Conservation (phyloP, 257 asterid genomes). For the Coffea eugenioides region DNA sequence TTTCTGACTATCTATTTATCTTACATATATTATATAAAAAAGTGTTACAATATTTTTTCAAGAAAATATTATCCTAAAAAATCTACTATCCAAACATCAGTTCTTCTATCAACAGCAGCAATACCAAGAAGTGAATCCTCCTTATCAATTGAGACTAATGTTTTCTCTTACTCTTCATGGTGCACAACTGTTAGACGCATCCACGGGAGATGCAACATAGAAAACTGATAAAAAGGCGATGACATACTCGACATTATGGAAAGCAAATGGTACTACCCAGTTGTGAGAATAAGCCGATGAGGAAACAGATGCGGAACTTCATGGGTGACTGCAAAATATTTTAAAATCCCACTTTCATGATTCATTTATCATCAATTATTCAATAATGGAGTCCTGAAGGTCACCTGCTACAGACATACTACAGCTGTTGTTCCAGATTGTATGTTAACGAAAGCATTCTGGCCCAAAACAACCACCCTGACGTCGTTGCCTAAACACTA, state of each 20-base stretch:
- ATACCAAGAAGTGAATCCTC: too few relatives aligned
- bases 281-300: background rate
- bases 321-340: background rate
- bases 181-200: background rate
- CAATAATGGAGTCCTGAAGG: background rate
- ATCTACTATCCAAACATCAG: too few relatives aligned
- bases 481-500: slow-evolving; percentile 9
- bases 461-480: slow-evolving; percentile 4
- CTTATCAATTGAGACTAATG: too few relatives aligned
- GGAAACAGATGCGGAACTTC: background rate
- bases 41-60: too few relatives aligned
- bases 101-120: too few relatives aligned
- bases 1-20: too few relatives aligned
- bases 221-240: background rate
- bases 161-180: background rate
- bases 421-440: slow-evolving; percentile 12
- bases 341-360: background rate
- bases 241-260: background rate
- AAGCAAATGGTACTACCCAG: background rate
- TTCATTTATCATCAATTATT: background rate
- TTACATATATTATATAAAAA: too few relatives aligned
- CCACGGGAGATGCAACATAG: background rate
- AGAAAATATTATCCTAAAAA: too few relatives aligned
- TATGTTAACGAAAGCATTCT: slow-evolving; percentile 11
- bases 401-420: background rate